Base-by-base conservation (phyloP, 2,329 filamentous ascomycete species). In the Colletotrichum chlorophyti region DNA sequence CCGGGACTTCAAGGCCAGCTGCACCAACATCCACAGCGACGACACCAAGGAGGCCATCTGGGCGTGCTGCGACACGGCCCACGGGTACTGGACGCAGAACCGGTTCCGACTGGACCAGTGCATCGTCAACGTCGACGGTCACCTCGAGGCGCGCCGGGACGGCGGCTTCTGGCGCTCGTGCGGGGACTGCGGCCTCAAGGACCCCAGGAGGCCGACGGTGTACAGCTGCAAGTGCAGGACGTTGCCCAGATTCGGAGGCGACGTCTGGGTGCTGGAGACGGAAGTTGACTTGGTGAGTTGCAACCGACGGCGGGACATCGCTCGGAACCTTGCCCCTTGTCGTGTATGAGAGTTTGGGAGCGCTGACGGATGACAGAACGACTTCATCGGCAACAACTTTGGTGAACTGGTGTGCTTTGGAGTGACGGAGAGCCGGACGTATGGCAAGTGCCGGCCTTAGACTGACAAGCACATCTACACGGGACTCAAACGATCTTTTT, bases 91-190 rank as follows among this genome's bases (percentile, higher is more conserved):
- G 2, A 17, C 21, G 5, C 24, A 31, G 15, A 42, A 51, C n/a
- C 17, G 5, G 2, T 34, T 29, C 9, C 19, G 19, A 2, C 47
- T 51, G 2, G 35, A 15, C 3, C 24, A 31, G 17, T 51, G 47
- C 17, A 15, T 57, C 11, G 27, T 17, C 31, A 57, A 53, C 23
- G 8, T 7, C 0, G 10, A 17, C 1, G 47, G 24, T 5, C 35
- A 31, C 4, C 48, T 58, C 3, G 19, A 17, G 1, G n/a, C 53
- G 23, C 17, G 41, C 11, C 11, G 12, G 1, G 9, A 52, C 2
- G 47, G 47, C 11, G 23, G 27, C 1, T 53, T 45, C 38, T 32
- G 38, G 38, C 38, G 34, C 21, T 45, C 37, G 8, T 58, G 53
- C 49, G 15, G 24, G 6, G 24, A 41, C 17, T 58, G 48, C 2